Evolutionary conservation across 1,284 basidiomycete species (phyloP), one percentile per base, ranked within the genome.

Genomic region (Ustilago sp.): DNA sequence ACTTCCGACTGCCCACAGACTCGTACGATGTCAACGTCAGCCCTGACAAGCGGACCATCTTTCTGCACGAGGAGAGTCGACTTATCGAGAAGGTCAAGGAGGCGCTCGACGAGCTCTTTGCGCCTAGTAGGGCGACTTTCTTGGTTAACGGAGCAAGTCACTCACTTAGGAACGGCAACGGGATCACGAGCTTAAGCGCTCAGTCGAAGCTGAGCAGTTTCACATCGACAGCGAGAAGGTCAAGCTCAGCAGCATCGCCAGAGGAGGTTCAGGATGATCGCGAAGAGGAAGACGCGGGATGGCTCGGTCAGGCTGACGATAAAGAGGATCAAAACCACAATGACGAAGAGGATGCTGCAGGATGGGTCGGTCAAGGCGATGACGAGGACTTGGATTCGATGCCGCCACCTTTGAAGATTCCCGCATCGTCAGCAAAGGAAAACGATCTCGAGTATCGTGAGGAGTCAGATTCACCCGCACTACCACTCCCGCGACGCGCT

Each of bases 41-140:
- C 77, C 96, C 97, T 0, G 97, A 99, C 87, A 99, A 99, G 85
- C 90, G 97, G 6, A 97, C 94, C 0, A 93, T 99, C 41, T 92
- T 98, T 62, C 86, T 99, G 11, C 95, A 98, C 83, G 92, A 92
- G 84, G 97, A 99, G 85, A 89, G 89, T 5, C 92, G 92, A 68
- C 87, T 99, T 7, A 89, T 98, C 1, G 88, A 91, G 28, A 69
- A 59, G 50, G 55, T 68, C 45, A 76, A 92, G 89, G 79, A 85
- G 5, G 88, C 89, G 1, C 87, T 94, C 4, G 92, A 94, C 73
- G 85, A 88, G 8, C 83, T 89, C 7, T 94, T 92, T 80, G 89
- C 90, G 2, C 89, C 91, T 0, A 88, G 90, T 2, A 87, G 92
- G n/a, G 91, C 91, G 0, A 92, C 91, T 0, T 94, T 90, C 69